Evolutionary conservation across 306 rosid genomes (phyloP).

Genomic region (Psophocarpus tetragonolobus): DNA sequence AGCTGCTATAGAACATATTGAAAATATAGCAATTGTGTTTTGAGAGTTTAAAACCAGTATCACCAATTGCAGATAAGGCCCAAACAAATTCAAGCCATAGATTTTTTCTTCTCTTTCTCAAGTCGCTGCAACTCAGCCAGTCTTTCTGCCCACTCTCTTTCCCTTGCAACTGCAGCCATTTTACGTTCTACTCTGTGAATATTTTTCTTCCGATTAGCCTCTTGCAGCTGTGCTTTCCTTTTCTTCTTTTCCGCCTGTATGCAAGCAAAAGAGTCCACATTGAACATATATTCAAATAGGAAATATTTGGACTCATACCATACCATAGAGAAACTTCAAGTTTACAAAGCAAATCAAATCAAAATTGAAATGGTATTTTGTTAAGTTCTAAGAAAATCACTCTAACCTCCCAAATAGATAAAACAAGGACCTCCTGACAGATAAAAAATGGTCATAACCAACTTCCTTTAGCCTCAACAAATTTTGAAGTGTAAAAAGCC

Average conservation of each 20-base stretch:
- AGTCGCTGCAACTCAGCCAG: slow-evolving; percentile 68
- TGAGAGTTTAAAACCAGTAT: neutral
- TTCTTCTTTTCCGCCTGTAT: slow-evolving; percentile 74
- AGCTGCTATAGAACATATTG: slow-evolving; percentile 1
- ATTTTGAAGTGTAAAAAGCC: neutral
- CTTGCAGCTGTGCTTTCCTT: slow-evolving; percentile 75
- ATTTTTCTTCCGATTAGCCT: slow-evolving; percentile 75
- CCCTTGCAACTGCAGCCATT: slow-evolving; percentile 97
- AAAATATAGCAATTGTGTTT: neutral
- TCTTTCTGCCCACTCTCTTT: slow-evolving; percentile 72
- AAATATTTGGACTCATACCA: slow-evolving; percentile 4
- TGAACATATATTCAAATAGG: neutral
- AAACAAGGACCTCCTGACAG: neutral
- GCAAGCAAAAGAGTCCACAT: slow-evolving; percentile 20
- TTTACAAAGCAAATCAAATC: neutral
- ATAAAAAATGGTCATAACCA: slow-evolving; percentile 5
- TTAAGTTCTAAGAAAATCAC: slow-evolving; percentile 15
- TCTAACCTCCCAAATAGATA: slow-evolving; percentile 22
- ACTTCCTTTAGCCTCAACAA: neutral
- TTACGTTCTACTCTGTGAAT: slow-evolving; percentile 78
- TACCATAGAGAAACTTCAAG: neutral
- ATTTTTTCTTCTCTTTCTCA: slow-evolving; percentile 68
- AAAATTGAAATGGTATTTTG: neutral
- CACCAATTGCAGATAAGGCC: slow-evolving; percentile 17
- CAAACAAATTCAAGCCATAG: slow-evolving; percentile 41